Evolutionary conservation across 2,329 filamentous ascomycete species (phyloP).

Genomic region (Arthrocladium fulminans): DNA sequence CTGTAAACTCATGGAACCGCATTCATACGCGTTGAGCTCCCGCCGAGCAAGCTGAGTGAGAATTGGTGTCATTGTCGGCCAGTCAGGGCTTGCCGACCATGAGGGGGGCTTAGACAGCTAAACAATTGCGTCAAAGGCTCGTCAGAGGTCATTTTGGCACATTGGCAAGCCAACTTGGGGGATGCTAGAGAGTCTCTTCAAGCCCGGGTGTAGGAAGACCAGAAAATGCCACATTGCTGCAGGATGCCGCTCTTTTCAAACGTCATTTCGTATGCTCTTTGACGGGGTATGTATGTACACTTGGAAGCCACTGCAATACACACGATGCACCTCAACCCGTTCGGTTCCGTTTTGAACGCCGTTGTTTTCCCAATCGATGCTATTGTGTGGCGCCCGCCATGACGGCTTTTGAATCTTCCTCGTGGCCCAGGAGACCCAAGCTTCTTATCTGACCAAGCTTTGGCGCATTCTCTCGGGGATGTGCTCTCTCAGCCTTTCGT

Average conservation of each 20-base stretch:
- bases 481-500: conserved; percentile 66
- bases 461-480: conserved; percentile 69
- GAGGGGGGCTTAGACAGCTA: too few species aligned
- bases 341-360: not conserved
- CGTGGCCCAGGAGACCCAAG: conserved; percentile 72
- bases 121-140: too few species aligned
- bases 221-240: not conserved
- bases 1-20: too few species aligned
- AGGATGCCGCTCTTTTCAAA: not conserved
- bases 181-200: too few species aligned
- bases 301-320: not conserved
- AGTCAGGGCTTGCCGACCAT: too few species aligned
- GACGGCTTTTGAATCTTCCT: conserved; percentile 59
- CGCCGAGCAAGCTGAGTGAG: too few species aligned
- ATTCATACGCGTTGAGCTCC: too few species aligned
- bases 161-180: too few species aligned
- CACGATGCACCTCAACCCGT: not conserved
- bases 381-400: conserved; percentile 7
- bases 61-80: too few species aligned
- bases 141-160: too few species aligned
- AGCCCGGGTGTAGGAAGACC: too few species aligned
- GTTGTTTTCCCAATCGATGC: not conserved
- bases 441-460: conserved; percentile 80
- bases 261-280: not conserved
- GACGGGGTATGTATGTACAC: not conserved